Evolutionary conservation across 208 protist genomes (phyloP), one percentile per base, ranked within the genome.

Genomic region (Crithidia fasciculata): DNA sequence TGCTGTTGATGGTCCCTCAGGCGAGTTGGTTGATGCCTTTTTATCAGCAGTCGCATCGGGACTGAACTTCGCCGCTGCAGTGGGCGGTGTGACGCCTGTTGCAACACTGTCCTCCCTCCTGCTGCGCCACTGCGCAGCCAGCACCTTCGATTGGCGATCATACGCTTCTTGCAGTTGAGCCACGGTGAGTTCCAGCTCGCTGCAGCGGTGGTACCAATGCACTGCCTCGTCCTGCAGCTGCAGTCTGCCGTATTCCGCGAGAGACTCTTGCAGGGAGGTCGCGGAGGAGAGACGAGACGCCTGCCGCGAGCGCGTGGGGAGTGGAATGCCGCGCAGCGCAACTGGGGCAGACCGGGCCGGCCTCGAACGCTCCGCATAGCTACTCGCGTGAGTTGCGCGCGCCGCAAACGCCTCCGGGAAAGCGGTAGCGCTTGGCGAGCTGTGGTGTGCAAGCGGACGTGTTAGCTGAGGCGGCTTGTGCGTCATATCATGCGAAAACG

Each of bases 161-260:
- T 57, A 64, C 8, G 55, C 28, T 4, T 44, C 62, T 43, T 74
- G 62, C 68, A 80, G 6, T 8, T 53, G 47, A 2, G 43, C 49
- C 4, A 83, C 59, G 37, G 69, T 40, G 9, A 68, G 57, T 59
- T 80, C 73, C 9, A 81, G 75, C 15, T 19, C 52, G 18, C 57
- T 58, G 64, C 75, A 78, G 41, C 80, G 75, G 54, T 74, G 62
- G 13, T 73, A 76, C 80, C 80, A 84, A 40, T 63, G 41, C 41
- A 81, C 66, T 15, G 76, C 75, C 64, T 84, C 80, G 5, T 81
- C 66, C 56, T 78, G 71, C 61, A 84, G 59, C 61, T 80, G 74
- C 55, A 58, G 43, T 37, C 61, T 59, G 8, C 68, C 69, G 55
- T 71, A 80, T 43, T 70, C 61, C 13, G 53, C 61, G 16, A 69